phyloP scores from a whole-genome alignment of 192 early-diverging fungal genomes.

The Funneliformis mosseae region DNA sequence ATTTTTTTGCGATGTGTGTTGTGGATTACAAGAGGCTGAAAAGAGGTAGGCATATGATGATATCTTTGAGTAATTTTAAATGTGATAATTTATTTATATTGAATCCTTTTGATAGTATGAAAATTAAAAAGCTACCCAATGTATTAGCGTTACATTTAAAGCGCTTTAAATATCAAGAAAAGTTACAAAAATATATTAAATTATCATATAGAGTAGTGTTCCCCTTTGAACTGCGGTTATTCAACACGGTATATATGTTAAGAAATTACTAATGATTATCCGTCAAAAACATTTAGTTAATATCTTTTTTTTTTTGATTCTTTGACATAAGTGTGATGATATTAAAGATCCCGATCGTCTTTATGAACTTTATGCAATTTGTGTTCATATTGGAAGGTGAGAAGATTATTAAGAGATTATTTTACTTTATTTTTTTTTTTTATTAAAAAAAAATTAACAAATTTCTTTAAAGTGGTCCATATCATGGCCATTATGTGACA shows the following conservation, averaged over 20 bases:
- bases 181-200: constrained; percentile 89
- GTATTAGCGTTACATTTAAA: constrained; percentile 95
- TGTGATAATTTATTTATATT: neutral
- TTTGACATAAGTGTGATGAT: constrained; percentile 64
- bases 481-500: constrained; percentile 96
- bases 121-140: constrained; percentile 90
- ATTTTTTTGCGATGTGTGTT: constrained; percentile 96
- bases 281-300: neutral
- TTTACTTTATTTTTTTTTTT: neutral
- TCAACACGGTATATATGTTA: constrained; percentile 79
- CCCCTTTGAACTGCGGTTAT: constrained; percentile 90
- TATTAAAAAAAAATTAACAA: neutral
- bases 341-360: constrained; percentile 82
- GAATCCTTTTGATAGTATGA: constrained; percentile 69
- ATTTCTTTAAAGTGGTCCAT: constrained; percentile 68
- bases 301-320: neutral
- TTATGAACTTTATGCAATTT: constrained; percentile 87
- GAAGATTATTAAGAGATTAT: neutral
- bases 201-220: constrained; percentile 94
- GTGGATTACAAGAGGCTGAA: constrained; percentile 95
- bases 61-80: neutral
- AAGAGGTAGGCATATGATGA: constrained; percentile 56
- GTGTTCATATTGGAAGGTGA: constrained; percentile 92
- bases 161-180: constrained; percentile 97
- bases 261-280: neutral